These are phyloP conservation scores for Penicillium hesseltinei DNA, from an alignment of 2,329 filamentous ascomycete genomes.

Conservation along the genomic window DNA sequence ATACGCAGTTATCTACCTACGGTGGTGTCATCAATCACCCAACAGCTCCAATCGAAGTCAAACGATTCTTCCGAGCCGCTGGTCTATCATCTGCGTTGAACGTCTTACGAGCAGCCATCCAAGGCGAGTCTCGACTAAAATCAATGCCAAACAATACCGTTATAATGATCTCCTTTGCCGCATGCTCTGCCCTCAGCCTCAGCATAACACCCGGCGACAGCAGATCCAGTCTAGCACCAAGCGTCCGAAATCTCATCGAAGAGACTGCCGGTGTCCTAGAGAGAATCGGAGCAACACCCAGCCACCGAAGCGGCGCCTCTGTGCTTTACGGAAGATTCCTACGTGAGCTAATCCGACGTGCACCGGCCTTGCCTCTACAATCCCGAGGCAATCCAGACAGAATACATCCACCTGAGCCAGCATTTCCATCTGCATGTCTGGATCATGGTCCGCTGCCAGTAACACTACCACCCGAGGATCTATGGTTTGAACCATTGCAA, in stretches of 20 bases:
- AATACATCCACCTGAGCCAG: conserved; percentile 12
- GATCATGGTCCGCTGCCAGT: conserved; percentile 11
- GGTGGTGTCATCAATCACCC: conserved; percentile 72
- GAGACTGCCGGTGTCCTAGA: conserved; percentile 68
- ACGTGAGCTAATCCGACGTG: conserved; percentile 48
- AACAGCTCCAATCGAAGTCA: conserved; percentile 67
- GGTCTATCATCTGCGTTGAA: conserved; percentile 71
- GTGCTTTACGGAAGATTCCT: conserved; percentile 59
- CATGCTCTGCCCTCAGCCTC: conserved; percentile 65
- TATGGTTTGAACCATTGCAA: conserved; percentile 55
- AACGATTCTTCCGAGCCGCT: conserved; percentile 69
- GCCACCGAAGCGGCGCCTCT: conserved; percentile 66
- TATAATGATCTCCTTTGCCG: conserved; percentile 75
- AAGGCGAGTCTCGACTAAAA: conserved; percentile 66
- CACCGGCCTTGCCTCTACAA: conserved; percentile 24
- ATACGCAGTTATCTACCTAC: conserved; percentile 72
- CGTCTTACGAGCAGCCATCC: conserved; percentile 70
- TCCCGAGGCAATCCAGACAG: conserved; percentile 3
- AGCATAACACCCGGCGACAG: conserved; percentile 59
- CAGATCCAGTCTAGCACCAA: conserved; percentile 58
- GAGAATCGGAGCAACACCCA: conserved; percentile 64
- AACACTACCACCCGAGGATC: conserved; percentile 28
- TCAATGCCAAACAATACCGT: conserved; percentile 78
- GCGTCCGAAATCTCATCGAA: conserved; percentile 63
- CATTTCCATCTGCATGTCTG: conserved; percentile 12